These are phyloP conservation scores for Claviceps citrina DNA, from an alignment of 2,329 filamentous ascomycete genomes.

Conservation along the genomic window DNA sequence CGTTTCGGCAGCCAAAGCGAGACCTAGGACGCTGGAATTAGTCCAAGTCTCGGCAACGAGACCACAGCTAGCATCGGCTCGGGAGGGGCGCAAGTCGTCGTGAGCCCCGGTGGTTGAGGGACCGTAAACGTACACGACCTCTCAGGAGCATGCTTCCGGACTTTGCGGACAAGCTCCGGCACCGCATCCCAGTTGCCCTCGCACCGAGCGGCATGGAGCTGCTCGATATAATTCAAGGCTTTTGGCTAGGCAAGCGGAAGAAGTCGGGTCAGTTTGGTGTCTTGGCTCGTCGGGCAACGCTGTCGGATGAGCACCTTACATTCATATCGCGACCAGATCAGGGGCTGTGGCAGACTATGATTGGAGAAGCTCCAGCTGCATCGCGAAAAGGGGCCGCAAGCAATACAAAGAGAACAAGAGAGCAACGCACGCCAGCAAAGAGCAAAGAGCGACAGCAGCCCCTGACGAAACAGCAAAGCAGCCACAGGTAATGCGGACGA, in stretches of 20 bases:
- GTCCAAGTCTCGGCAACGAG: neutral
- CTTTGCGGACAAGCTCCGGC: slow-evolving; percentile 78
- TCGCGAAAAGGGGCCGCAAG: slow-evolving; percentile 5
- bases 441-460: neutral
- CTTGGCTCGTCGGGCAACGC: neutral
- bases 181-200: slow-evolving; percentile 76
- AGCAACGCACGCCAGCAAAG: neutral
- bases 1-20: slow-evolving; percentile 53
- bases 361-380: slow-evolving; percentile 11
- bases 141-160: slow-evolving; percentile 82
- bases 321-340: slow-evolving; percentile 21
- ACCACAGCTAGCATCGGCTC: no score
- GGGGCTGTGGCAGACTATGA: slow-evolving; percentile 10
- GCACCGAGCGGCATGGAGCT: slow-evolving; percentile 75
- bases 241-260: slow-evolving; percentile 41
- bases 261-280: slow-evolving; percentile 6
- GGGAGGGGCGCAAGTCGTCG: no score
- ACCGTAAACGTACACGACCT: slow-evolving; percentile 52
- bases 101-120: neutral
- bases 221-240: slow-evolving; percentile 64
- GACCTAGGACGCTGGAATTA: slow-evolving; percentile 30
- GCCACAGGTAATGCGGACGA: neutral
- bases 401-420: neutral
- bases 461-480: neutral
- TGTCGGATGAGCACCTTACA: slow-evolving; percentile 14